These are phyloP conservation scores for Paxillus rubicundulus DNA, from an alignment of 768 basidiomycete genomes.

Conservation along the genomic window DNA sequence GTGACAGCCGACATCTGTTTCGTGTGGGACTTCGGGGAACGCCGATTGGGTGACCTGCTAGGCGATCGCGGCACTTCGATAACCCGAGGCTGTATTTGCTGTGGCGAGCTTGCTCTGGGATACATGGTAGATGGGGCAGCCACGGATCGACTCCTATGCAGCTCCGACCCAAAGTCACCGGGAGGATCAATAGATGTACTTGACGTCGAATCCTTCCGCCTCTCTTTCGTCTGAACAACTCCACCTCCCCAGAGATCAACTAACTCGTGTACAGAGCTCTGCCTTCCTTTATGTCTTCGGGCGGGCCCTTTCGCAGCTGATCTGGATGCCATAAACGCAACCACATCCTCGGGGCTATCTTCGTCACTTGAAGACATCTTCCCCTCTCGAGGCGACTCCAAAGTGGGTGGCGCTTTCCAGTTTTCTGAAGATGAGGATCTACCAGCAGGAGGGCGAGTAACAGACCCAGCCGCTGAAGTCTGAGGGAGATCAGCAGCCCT, in stretches of 20 bases:
- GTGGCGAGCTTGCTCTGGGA: slow-evolving; percentile 22
- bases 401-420: slow-evolving; percentile 42
- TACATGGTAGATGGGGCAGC: slow-evolving; percentile 18
- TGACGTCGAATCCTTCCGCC: slow-evolving; percentile 27
- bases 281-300: slow-evolving; percentile 46
- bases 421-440: slow-evolving; percentile 41
- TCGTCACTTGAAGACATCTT: slow-evolving; percentile 56
- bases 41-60: slow-evolving; percentile 28
- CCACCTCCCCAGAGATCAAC: slow-evolving; percentile 77
- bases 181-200: slow-evolving; percentile 17
- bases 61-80: slow-evolving; percentile 25
- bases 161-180: slow-evolving; percentile 13
- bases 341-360: slow-evolving; percentile 49
- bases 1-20: slow-evolving; percentile 31
- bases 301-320: slow-evolving; percentile 22
- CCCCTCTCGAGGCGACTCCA: slow-evolving; percentile 23
- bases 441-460: slow-evolving; percentile 9
- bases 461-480: slow-evolving; percentile 1
- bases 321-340: slow-evolving; percentile 25
- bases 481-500: slow-evolving; percentile 12
- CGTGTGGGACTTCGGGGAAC: slow-evolving; percentile 26
- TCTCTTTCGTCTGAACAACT: slow-evolving; percentile 42
- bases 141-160: slow-evolving; percentile 20
- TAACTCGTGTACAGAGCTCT: slow-evolving; percentile 82
- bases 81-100: slow-evolving; percentile 21